phyloP scores from a whole-genome alignment of 768 basidiomycete genomes.

The Epithele typhae region DNA sequence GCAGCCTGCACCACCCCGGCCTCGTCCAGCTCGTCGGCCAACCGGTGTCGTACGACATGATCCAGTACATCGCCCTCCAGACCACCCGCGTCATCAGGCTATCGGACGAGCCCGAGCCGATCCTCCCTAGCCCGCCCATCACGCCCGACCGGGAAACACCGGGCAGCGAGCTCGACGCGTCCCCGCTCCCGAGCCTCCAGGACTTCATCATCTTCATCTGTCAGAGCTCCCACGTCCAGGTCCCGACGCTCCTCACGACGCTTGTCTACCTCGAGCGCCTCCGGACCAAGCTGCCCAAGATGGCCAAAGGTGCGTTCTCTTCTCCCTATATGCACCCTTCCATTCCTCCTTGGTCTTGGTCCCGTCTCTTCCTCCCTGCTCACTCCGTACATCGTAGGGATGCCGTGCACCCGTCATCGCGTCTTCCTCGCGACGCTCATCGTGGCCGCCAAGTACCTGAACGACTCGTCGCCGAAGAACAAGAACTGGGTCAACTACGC shows the following conservation, averaged over 20 bases:
- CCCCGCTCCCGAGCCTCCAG: constrained; percentile 58
- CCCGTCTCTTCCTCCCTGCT: too few species aligned
- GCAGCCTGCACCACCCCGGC: constrained; percentile 71
- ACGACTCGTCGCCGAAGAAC: constrained; percentile 96
- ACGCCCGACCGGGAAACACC: constrained; percentile 51
- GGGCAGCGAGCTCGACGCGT: constrained; percentile 11
- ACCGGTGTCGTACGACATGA: constrained; percentile 81
- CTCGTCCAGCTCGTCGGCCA: constrained; percentile 75
- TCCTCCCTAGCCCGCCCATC: constrained; percentile 62
- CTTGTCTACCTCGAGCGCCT: constrained; percentile 90
- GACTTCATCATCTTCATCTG: constrained; percentile 84
- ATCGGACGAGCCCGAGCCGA: constrained; percentile 44
- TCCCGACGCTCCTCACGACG: constrained; percentile 85
- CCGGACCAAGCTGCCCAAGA: constrained; percentile 68
- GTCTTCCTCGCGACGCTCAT: constrained; percentile 96
- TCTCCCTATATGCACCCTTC: constrained; percentile 10
- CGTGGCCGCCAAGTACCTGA: constrained; percentile 94
- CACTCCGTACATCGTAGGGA: too few species aligned
- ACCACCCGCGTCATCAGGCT: constrained; percentile 72
- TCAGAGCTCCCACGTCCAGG: constrained; percentile 81
- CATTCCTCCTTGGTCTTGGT: background rate
- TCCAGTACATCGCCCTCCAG: constrained; percentile 78
- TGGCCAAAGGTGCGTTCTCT: constrained; percentile 73
- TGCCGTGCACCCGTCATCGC: constrained; percentile 90
- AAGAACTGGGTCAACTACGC: constrained; percentile 86